Conservation (phyloP, 1,284 basidiomycete species). For the Cutaneotrichosporon mucoides region DNA sequence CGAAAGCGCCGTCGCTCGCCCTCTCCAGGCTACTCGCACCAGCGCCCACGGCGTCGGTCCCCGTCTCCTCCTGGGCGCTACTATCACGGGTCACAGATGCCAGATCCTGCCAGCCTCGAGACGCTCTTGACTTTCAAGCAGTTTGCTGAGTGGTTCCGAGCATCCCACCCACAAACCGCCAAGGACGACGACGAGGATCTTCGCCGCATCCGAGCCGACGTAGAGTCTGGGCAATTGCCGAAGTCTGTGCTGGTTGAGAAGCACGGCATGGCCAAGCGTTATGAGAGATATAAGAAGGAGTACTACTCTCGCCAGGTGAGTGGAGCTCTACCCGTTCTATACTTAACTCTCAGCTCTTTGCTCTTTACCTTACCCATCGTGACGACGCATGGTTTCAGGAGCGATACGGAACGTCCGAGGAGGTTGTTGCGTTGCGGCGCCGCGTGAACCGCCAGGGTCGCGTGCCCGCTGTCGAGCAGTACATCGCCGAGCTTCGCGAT, state of each 20-base stretch:
- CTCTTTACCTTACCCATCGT: slow-evolving; percentile 85
- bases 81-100: slow-evolving; percentile 17
- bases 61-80: slow-evolving; percentile 24
- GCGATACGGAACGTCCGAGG: slow-evolving; percentile 75
- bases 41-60: slow-evolving; percentile 30
- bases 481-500: slow-evolving; percentile 70
- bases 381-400: slow-evolving; percentile 91
- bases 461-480: slow-evolving; percentile 65
- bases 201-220: slow-evolving; percentile 24
- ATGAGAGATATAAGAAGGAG: slow-evolving; percentile 88
- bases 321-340: slow-evolving; percentile 17
- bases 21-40: slow-evolving; percentile 68
- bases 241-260: slow-evolving; percentile 59
- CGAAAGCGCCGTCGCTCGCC: slow-evolving; percentile 77
- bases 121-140: slow-evolving; percentile 75
- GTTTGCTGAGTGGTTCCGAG: slow-evolving; percentile 86
- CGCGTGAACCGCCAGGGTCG: slow-evolving; percentile 76
- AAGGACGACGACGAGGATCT: slow-evolving; percentile 38
- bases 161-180: slow-evolving; percentile 69
- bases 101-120: slow-evolving; percentile 75
- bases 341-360: slow-evolving; percentile 56
- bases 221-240: slow-evolving; percentile 21
- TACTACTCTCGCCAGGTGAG: slow-evolving; percentile 78
- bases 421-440: slow-evolving; percentile 63
- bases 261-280: slow-evolving; percentile 58